A percentile compares a stretch with the other conserved stretches of the same genome.
These are phyloP conservation scores for Fusarium beomiforme DNA, from an alignment of 2,329 filamentous ascomycete genomes.

Conservation along the genomic window DNA sequence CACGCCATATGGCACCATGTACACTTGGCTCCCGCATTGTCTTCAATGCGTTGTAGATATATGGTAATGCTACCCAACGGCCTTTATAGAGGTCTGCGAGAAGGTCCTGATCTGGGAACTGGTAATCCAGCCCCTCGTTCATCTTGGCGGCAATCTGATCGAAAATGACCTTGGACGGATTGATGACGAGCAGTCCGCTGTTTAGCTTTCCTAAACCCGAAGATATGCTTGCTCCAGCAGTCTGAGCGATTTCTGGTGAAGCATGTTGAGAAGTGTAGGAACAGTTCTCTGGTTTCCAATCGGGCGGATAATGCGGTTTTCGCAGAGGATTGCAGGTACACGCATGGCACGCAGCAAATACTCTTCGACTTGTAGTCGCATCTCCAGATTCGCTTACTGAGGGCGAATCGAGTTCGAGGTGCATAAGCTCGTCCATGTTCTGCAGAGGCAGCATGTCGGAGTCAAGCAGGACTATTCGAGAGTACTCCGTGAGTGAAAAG, in stretches of 20 bases:
- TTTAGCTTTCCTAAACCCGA: slow-evolving; percentile 3
- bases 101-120: slow-evolving; percentile 19
- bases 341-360: slow-evolving; percentile 23
- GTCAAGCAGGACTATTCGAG: slow-evolving; percentile 9
- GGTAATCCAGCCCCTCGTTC: neutral
- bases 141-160: neutral
- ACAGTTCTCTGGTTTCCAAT: slow-evolving; percentile 15
- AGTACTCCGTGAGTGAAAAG: slow-evolving; percentile 2
- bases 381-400: neutral
- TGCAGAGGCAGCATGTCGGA: slow-evolving; percentile 10
- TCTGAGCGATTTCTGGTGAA: neutral
- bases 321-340: slow-evolving; percentile 18
- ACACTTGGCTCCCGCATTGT: neutral
- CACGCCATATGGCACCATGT: neutral
- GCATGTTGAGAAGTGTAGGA: slow-evolving; percentile 13
- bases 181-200: slow-evolving; percentile 15
- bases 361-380: fast-evolving
- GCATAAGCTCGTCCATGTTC: slow-evolving; percentile 28
- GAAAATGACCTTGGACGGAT: neutral
- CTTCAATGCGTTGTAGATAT: slow-evolving; percentile 18
- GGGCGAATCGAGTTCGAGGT: neutral
- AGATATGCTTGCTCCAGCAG: neutral
- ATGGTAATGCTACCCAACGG: slow-evolving; percentile 11
- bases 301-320: slow-evolving; percentile 3
- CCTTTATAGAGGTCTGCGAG: neutral